Evolutionary conservation across 345 rosid species (phyloP), one percentile per base, ranked within the genome.

Genomic region (Rubroshorea leprosula): DNA sequence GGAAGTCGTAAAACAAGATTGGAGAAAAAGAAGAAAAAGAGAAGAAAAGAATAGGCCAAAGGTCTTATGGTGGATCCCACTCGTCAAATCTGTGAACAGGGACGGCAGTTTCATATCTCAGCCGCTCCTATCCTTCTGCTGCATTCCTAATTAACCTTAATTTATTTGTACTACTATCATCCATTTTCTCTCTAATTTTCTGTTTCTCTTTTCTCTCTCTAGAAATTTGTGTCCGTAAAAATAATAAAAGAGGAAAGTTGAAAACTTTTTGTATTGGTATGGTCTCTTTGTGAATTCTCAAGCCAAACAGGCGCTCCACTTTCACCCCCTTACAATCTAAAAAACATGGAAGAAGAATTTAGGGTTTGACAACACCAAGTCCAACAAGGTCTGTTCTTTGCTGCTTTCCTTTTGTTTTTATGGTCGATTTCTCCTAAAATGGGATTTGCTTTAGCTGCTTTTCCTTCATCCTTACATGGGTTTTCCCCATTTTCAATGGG

Each of bases 271-370:
- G 87, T 72, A 65, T 63, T 58, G 66, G 71, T 60, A 66, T 67
- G 78, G 75, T 58, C 63, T 51, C n/a, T 73, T 76, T 69, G 83
- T 79, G 83, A 80, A 69, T 72, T 74, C 73, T 60, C 63, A 68
- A 68, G 65, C 72, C 54, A 63, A 69, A 63, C 76, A 57, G 80
- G 73, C 85, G 87, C 89, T 78, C 76, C 82, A 72, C 80, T 72
- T 79, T 83, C 95, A 85, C 93, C 74, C 85, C 81, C 76, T 76
- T 72, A 76, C 74, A 60, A 79, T 77, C 75, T 69, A 67, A 27
- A 52, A 66, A 64, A 61, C 66, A 53, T 64, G 59, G 70, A n/a
- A 57, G 77, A 67, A 75, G 83, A 78, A 71, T 76, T 82, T 77
- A 79, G 90, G 83, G 86, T 74, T 81, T 81, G 72, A 67, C 55